phyloP scores from a whole-genome alignment of 805 yeast species.

The Kluyveromyces wickerhamii region DNA sequence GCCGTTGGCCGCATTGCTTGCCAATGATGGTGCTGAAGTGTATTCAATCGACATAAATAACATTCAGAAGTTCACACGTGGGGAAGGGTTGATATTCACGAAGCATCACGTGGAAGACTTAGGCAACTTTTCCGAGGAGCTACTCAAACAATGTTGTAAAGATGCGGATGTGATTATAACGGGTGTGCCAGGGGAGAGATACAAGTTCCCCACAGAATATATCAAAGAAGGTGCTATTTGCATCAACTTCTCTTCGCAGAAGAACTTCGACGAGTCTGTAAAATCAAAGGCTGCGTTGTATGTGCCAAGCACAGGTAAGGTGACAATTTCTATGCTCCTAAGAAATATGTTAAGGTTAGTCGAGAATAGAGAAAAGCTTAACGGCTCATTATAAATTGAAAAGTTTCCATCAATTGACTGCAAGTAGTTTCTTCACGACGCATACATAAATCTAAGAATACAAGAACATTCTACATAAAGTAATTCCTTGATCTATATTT shows the following conservation, averaged over 20 bases:
- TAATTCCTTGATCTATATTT: too few species aligned
- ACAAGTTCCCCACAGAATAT: slow-evolving; percentile 78
- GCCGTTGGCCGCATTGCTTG: slow-evolving; percentile 90
- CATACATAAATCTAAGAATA: too few species aligned
- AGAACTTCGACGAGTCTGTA: slow-evolving; percentile 78
- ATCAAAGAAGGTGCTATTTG: slow-evolving; percentile 85
- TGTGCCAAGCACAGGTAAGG: slow-evolving; percentile 95
- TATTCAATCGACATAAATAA: slow-evolving; percentile 85
- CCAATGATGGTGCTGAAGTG: slow-evolving; percentile 96
- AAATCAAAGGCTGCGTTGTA: slow-evolving; percentile 83
- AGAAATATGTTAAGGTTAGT: slow-evolving; percentile 80
- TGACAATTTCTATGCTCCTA: slow-evolving; percentile 88
- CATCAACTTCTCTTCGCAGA: slow-evolving; percentile 81
- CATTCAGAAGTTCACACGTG: slow-evolving; percentile 87
- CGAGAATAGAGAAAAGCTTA: slow-evolving; percentile 43
- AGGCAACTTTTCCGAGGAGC: slow-evolving; percentile 31
- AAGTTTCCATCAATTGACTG: too few species aligned
- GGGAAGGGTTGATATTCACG: slow-evolving; percentile 74
- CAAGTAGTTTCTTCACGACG: too few species aligned
- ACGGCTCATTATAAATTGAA: too few species aligned
- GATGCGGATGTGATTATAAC: slow-evolving; percentile 89
- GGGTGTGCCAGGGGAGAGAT: slow-evolving; percentile 81
- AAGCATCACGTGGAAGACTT: slow-evolving; percentile 75
- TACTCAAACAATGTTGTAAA: slow-evolving; percentile 55
- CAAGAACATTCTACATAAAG: too few species aligned